Conservation (phyloP, 176 grass and related monocot genomes). For the Elaeis guineensis region DNA sequence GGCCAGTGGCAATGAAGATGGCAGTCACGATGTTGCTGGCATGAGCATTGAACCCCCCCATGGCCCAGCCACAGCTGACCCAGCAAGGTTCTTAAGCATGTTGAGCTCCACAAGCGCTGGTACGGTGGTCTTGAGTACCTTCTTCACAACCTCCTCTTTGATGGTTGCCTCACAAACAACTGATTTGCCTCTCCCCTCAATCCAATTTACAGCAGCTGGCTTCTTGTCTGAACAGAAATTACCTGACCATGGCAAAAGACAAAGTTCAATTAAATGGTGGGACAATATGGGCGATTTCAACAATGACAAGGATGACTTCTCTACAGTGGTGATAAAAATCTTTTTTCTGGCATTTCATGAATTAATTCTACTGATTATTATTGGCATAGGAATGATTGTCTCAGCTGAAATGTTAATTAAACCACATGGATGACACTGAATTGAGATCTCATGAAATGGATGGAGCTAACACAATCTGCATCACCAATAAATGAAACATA, state of each 20-base stretch:
- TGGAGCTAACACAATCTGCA: too few species aligned
- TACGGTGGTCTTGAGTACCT: conserved; percentile 11
- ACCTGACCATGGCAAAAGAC: neutral
- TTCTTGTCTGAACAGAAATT: conserved; percentile 18
- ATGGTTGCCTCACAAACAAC: conserved; percentile 15
- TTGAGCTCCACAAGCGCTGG: conserved; percentile 13
- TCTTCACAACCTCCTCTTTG: conserved; percentile 8
- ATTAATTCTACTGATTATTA: too few species aligned
- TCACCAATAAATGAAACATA: too few species aligned
- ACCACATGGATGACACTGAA: too few species aligned
- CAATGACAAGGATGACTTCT: too few species aligned
- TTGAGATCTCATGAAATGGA: too few species aligned
- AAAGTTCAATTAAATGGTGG: neutral
- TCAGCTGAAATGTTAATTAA: too few species aligned
- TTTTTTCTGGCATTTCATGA: too few species aligned
- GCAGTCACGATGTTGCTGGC: conserved; percentile 15
- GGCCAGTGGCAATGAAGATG: conserved; percentile 15
- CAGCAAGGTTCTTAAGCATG: conserved; percentile 16
- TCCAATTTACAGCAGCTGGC: conserved; percentile 17
- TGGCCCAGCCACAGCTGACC: conserved; percentile 12
- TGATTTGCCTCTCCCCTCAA: conserved; percentile 15
- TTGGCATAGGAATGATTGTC: too few species aligned
- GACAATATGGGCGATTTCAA: neutral
- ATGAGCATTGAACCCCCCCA: conserved; percentile 16
- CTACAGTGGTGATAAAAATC: too few species aligned